Conservation (phyloP, 2,329 filamentous ascomycete species). For the Alternaria sp. region DNA sequence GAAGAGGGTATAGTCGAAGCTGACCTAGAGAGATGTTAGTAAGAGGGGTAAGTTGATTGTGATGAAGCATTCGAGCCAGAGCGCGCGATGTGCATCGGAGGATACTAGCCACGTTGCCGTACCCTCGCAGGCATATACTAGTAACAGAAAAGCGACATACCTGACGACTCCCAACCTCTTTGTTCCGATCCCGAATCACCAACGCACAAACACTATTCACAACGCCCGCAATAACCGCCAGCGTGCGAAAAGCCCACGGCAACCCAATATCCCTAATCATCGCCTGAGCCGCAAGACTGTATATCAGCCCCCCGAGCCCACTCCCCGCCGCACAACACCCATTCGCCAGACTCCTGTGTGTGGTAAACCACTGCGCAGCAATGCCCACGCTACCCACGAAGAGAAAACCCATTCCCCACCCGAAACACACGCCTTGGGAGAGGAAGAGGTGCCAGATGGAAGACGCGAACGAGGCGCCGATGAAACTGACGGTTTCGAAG, state of each 20-base stretch:
- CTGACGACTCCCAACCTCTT: conserved; percentile 68
- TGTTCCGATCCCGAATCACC: conserved; percentile 74
- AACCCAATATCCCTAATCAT: conserved; percentile 71
- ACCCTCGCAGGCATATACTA: no score
- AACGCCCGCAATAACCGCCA: conserved; percentile 68
- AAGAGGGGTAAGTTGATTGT: fast-evolving
- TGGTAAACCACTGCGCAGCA: conserved; percentile 76
- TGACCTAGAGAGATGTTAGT: conserved; percentile 18
- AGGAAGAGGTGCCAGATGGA: conserved; percentile 79
- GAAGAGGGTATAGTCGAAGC: conserved; percentile 71
- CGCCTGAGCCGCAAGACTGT: conserved; percentile 70
- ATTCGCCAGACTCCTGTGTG: conserved; percentile 71
- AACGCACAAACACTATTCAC: conserved; percentile 70
- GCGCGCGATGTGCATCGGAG: neutral
- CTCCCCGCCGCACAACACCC: conserved; percentile 72
- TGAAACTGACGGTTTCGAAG: conserved; percentile 69
- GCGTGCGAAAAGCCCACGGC: conserved; percentile 70
- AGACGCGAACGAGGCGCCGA: conserved; percentile 72
- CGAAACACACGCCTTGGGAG: conserved; percentile 76
- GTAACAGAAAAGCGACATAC: neutral
- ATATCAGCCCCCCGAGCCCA: conserved; percentile 75
- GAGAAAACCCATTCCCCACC: conserved; percentile 77
- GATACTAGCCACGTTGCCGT: neutral
- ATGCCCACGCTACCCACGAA: conserved; percentile 74
- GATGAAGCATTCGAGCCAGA: neutral